Evolutionary conservation across 371 early-diverging fungal genomes (phyloP).

Genomic region (Chytridium lagenaria): DNA sequence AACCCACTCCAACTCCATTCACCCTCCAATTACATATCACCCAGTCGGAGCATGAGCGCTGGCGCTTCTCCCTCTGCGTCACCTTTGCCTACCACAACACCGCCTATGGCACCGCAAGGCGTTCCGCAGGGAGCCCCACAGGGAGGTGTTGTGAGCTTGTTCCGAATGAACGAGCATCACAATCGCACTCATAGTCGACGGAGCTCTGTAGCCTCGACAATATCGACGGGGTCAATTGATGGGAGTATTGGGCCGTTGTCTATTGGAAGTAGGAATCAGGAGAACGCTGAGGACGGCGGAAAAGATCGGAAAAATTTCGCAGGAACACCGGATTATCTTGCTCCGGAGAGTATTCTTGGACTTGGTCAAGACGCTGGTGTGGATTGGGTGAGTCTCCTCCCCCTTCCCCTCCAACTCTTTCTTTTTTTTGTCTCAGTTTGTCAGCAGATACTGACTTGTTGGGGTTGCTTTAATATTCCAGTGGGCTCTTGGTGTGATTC

Average conservation of each 20-base stretch:
- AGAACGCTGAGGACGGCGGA: slow-evolving; percentile 34
- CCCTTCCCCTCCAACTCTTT: slow-evolving; percentile 12
- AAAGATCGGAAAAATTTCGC: slow-evolving; percentile 60
- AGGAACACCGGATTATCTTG: slow-evolving; percentile 98
- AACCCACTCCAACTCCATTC: slow-evolving; percentile 41
- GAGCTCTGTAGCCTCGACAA: slow-evolving; percentile 45
- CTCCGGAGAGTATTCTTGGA: slow-evolving; percentile 92
- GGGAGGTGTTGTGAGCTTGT: not conserved
- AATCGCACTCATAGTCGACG: slow-evolving; percentile 39
- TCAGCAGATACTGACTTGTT: not conserved
- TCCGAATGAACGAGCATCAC: slow-evolving; percentile 4
- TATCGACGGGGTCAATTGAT: slow-evolving; percentile 29
- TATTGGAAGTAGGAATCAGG: slow-evolving; percentile 36
- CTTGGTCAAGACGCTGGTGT: slow-evolving; percentile 85
- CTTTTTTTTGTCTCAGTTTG: too few relatives aligned
- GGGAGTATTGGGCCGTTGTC: slow-evolving; percentile 13
- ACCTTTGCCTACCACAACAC: slow-evolving; percentile 6
- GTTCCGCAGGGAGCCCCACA: too few relatives aligned
- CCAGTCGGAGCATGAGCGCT: slow-evolving; percentile 39
- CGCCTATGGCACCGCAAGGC: not conserved
- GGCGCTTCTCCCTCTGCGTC: not conserved
- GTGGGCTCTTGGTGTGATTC: slow-evolving; percentile 92
- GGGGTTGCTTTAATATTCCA: slow-evolving; percentile 30
- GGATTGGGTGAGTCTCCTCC: slow-evolving; percentile 76
- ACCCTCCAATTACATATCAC: not conserved